Conservation (phyloP, 78 protist genomes). For the Isochrysis galbana region DNA sequence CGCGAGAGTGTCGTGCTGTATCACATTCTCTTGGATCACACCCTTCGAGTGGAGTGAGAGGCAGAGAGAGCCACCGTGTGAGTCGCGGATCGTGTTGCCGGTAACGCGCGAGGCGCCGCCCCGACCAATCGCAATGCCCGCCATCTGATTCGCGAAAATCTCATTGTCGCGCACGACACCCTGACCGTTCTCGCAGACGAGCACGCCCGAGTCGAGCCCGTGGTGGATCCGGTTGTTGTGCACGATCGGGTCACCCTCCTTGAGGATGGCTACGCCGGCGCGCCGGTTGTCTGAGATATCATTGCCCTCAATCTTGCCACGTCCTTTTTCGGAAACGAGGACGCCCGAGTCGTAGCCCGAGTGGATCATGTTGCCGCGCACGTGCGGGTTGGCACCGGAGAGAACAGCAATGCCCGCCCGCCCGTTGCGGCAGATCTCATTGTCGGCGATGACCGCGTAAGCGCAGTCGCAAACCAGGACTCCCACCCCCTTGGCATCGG, state of each 20-base stretch:
- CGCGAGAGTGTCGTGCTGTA: not conserved
- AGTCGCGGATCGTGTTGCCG: not conserved
- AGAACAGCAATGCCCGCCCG: constrained; percentile 30
- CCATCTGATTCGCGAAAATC: constrained; percentile 4
- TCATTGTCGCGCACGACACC: not conserved
- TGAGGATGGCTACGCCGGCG: constrained; percentile 28
- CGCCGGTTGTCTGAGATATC: constrained; percentile 7
- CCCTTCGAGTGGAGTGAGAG: not conserved
- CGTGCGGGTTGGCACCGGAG: not conserved
- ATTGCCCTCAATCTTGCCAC: not conserved
- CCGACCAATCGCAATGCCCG: constrained; percentile 7
- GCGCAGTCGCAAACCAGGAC: constrained; percentile 11
- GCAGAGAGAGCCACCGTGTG: not conserved
- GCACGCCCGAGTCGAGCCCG: constrained; percentile 13
- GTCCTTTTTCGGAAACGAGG: not conserved
- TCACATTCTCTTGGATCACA: not conserved
- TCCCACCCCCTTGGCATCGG: not conserved
- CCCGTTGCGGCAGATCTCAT: not conserved
- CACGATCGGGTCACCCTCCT: not conserved
- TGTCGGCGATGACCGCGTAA: not conserved
- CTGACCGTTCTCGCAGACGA: constrained; percentile 14
- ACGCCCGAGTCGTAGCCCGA: constrained; percentile 18
- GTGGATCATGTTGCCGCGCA: not conserved
- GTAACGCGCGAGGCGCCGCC: constrained; percentile 17
- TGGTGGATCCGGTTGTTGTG: not conserved